Percentiles rank a stretch among this genome's conserved stretches.
Conservation (phyloP, 73 alveolate genomes). For the Paramecium octaurelia region DNA sequence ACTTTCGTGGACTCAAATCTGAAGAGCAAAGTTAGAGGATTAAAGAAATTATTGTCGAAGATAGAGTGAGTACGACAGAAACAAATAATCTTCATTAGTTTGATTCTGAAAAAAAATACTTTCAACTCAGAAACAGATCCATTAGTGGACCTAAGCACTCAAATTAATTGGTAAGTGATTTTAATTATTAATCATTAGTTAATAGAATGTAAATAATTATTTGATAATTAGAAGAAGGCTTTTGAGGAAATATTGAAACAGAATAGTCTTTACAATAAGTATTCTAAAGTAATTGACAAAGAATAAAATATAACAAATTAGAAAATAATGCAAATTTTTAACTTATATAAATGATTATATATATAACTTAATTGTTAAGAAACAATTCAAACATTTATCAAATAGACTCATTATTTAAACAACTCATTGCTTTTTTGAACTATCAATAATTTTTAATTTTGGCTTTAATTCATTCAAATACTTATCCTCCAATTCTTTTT, state of each 20-base stretch:
- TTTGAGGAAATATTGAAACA: background rate
- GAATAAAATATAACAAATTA: conserved; percentile 32
- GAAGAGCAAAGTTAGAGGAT: conserved; percentile 37
- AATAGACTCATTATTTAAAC: background rate
- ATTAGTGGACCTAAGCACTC: background rate
- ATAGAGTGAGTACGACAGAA: conserved; percentile 36
- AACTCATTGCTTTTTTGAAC: background rate
- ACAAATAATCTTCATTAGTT: background rate
- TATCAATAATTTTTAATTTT: background rate
- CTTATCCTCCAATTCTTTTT: background rate
- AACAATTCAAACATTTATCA: background rate
- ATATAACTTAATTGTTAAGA: background rate
- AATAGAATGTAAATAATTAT: conserved; percentile 9
- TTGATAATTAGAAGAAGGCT: conserved; percentile 27
- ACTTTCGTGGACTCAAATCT: conserved; percentile 9
- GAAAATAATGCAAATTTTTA: background rate
- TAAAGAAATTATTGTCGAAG: background rate
- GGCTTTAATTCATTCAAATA: conserved; percentile 8
- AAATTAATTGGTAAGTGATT: background rate
- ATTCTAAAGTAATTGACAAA: background rate
- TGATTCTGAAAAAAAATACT: background rate
- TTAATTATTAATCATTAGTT: background rate
- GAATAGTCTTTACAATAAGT: background rate
- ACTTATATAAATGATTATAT: conserved; percentile 32
- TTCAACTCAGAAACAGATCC: background rate